These are phyloP conservation scores for Sporothrix sp. DNA, from an alignment of 2,329 filamentous ascomycete species.

Conservation along the genomic window DNA sequence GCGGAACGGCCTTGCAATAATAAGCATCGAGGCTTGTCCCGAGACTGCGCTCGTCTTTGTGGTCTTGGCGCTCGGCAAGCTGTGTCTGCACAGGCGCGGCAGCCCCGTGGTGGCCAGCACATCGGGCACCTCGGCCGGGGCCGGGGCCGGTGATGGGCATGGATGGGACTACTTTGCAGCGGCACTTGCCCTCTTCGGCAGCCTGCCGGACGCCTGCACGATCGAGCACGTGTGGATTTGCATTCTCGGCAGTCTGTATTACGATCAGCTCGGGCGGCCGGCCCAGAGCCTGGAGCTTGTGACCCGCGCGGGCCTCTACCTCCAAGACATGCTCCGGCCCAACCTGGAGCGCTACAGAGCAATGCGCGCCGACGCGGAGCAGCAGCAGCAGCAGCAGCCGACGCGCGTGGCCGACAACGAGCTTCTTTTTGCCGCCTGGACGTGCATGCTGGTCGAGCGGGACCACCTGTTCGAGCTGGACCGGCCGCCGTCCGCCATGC, in stretches of 20 bases:
- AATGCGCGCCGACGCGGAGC: background rate
- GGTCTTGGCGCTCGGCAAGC: background rate
- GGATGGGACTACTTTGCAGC: background rate
- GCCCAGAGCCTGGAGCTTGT: background rate
- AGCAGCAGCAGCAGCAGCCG: background rate
- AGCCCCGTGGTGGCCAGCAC: background rate
- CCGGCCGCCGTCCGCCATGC: background rate
- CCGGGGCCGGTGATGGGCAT: no score
- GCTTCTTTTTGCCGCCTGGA: background rate
- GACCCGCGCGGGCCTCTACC: background rate
- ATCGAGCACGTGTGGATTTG: background rate
- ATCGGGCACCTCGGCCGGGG: background rate
- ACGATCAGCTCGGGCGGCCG: background rate
- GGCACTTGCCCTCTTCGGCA: background rate
- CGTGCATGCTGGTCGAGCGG: background rate
- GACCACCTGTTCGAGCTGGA: background rate
- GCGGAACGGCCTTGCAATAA: background rate
- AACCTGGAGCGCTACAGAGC: background rate
- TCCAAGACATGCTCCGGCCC: background rate
- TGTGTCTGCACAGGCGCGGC: background rate
- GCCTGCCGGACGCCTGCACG: background rate
- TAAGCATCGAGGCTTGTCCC: no score
- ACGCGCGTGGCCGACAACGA: background rate
- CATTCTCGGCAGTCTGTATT: background rate
- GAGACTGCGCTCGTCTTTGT: background rate